Percentiles rank a stretch among this genome's conserved stretches.
These are phyloP conservation scores for Saccharum hybrid DNA, from an alignment of 202 grass and related monocot genomes.

Conservation along the genomic window DNA sequence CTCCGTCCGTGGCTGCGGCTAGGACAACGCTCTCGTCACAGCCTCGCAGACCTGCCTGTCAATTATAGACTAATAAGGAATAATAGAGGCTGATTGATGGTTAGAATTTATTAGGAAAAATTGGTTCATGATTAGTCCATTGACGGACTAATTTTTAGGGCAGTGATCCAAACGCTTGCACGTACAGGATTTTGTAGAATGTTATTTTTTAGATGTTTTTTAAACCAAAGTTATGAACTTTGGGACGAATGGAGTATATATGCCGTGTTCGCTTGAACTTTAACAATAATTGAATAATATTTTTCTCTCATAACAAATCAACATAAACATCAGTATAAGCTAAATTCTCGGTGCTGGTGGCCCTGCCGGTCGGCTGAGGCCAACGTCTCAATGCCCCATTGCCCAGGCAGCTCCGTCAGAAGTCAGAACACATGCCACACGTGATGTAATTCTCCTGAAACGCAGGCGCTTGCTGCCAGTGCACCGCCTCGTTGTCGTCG, in stretches of 20 bases:
- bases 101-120: background rate
- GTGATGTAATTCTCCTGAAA: background rate
- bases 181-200: background rate
- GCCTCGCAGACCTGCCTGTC: background rate
- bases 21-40: background rate
- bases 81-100: background rate
- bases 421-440: background rate
- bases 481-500: background rate
- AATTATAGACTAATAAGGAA: background rate
- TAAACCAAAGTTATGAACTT: background rate
- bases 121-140: background rate
- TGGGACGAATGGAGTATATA: background rate
- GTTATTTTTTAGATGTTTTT: background rate
- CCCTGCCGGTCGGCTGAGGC: too few relatives aligned
- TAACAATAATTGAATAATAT: too few relatives aligned
- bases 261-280: too few relatives aligned
- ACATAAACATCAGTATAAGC: too few relatives aligned
- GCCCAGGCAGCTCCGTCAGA: background rate
- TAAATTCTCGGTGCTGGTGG: background rate
- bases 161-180: background rate
- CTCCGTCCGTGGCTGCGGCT: background rate
- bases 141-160: background rate
- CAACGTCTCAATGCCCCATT: background rate
- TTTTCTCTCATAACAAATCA: too few relatives aligned
- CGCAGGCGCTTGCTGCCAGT: background rate